Evolutionary conservation across 495 filamentous ascomycete species (phyloP), one percentile per base, ranked within the genome.

Genomic region (Wilcoxina mikolae): DNA sequence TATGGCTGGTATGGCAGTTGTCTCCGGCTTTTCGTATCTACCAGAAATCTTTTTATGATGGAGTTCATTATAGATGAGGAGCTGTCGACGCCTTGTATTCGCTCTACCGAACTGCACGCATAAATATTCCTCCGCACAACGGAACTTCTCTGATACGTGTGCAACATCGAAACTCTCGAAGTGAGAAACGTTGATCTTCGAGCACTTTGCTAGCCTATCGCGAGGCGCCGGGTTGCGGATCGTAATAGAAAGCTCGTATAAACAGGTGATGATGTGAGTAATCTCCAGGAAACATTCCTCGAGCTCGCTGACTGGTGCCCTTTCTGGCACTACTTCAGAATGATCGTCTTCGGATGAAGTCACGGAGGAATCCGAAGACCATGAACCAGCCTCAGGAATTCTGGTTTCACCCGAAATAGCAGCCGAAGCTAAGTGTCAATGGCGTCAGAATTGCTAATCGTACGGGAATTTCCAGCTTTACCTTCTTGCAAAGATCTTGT

Each of bases 91-190:
- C 45, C 54, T 65, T 10, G 62, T 65, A 23, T 68, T 69, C 3
- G 70, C 68, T 38, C 50, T 57, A 17, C 68, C 69, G 9, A 72
- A 62, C n/a, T 68, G 59, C 28, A 58, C 43, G 9, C 47, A 33
- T 10, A 72, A 51, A 49, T 39, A 50, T 2, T 20, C n/a, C 11
- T 57, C 22, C 15, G 22, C 24, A 25, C n/a, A 10, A 24, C 11
- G n/a, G 23, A 46, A 50, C 23, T 50, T 50, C 15, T 12, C 43
- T 28, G 27, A 50, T n/a, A 53, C 46, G 27, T 70, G 67, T 26
- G 57, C 29, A 12, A 66, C 59, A 51, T 72, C 67, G 28, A 65
- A 64, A 27, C 50, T 46, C 45, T 68, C 59, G 53, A 58, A 70
- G 42, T 65, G 60, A 25, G 66, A 64, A 27, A 68, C 59, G 49